Evolutionary conservation across 2,329 filamentous ascomycete species (phyloP).

Genomic region (Setomelanomma holmii): DNA sequence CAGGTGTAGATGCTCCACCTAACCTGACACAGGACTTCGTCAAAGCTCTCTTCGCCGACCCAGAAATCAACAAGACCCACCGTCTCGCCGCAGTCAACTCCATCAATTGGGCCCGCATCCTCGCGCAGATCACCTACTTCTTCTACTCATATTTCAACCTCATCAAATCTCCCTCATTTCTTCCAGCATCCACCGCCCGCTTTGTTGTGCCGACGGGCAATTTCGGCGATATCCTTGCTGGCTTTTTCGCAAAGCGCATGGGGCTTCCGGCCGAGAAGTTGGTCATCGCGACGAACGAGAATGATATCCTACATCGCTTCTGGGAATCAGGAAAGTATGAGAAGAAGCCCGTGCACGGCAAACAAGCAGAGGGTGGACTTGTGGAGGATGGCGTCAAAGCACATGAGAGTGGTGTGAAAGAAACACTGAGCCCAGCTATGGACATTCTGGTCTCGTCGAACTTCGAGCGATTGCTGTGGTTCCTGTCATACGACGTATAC

Average conservation of each 20-base stretch:
- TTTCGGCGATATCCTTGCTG: constrained; percentile 93
- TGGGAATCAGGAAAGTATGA: constrained; percentile 90
- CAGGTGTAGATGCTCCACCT: constrained; percentile 14
- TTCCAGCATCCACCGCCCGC: constrained; percentile 69
- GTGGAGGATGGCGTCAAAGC: constrained; percentile 65
- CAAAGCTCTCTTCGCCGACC: constrained; percentile 88
- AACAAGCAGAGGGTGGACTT: constrained; percentile 63
- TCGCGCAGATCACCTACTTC: constrained; percentile 97
- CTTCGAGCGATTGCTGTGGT: constrained; percentile 96
- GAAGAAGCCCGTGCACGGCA: constrained; percentile 73
- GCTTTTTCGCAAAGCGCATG: constrained; percentile 92
- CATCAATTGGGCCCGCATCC: constrained; percentile 94
- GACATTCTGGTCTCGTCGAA: constrained; percentile 96
- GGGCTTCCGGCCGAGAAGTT: constrained; percentile 87
- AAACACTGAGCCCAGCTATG: constrained; percentile 95
- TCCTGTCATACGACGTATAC: constrained; percentile 70
- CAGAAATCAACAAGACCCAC: constrained; percentile 79
- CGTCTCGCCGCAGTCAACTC: constrained; percentile 94
- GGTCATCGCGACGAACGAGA: constrained; percentile 93
- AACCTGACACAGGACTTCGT: constrained; percentile 74
- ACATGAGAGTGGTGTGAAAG: constrained; percentile 78
- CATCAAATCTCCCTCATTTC: constrained; percentile 65
- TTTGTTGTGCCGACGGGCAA: constrained; percentile 95
- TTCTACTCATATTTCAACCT: constrained; percentile 93
- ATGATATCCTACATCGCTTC: constrained; percentile 95